These are phyloP conservation scores for Leptodermis oblonga DNA, from an alignment of 257 asterid species.

Conservation along the genomic window DNA sequence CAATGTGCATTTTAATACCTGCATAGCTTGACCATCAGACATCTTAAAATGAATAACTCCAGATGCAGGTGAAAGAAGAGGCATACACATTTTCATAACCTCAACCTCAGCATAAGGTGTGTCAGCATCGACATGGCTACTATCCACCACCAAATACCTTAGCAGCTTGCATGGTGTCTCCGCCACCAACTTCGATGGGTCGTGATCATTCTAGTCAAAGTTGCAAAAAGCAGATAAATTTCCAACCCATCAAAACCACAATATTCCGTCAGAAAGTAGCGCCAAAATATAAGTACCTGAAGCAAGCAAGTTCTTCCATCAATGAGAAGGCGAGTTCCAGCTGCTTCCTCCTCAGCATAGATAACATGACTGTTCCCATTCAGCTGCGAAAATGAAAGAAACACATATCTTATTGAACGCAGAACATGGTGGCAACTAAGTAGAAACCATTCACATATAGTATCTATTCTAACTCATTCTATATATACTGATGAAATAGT, in stretches of 20 bases:
- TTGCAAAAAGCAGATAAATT: conserved; percentile 10
- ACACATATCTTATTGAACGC: conserved; percentile 9
- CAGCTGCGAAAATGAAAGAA: conserved; percentile 54
- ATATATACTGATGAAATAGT: neutral
- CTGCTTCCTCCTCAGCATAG: conserved; percentile 99
- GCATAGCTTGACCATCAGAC: conserved; percentile 99
- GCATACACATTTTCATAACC: conserved; percentile 99
- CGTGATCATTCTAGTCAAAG: conserved; percentile 81
- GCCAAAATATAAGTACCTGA: conserved; percentile 52
- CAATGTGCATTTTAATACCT: conserved; percentile 47
- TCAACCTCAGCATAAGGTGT: conserved; percentile 96
- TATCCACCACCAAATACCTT: conserved; percentile 36
- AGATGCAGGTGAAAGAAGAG: conserved; percentile 98
- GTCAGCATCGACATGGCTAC: conserved; percentile 91
- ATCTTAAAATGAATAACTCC: conserved; percentile 72
- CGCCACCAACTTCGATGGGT: conserved; percentile 93
- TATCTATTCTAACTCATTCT: too few species aligned
- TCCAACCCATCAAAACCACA: conserved; percentile 12
- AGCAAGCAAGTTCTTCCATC: conserved; percentile 99
- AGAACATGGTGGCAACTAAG: neutral
- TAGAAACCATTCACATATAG: neutral
- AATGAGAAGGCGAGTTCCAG: conserved; percentile 98
- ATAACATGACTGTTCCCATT: conserved; percentile 92
- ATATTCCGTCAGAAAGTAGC: conserved; percentile 13
- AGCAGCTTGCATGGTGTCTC: conserved; percentile 99